Percentiles rank a stretch among this genome's conserved stretches.
These are phyloP conservation scores for Talaromyces trachyspermus DNA, from an alignment of 495 filamentous ascomycete genomes.

Conservation along the genomic window DNA sequence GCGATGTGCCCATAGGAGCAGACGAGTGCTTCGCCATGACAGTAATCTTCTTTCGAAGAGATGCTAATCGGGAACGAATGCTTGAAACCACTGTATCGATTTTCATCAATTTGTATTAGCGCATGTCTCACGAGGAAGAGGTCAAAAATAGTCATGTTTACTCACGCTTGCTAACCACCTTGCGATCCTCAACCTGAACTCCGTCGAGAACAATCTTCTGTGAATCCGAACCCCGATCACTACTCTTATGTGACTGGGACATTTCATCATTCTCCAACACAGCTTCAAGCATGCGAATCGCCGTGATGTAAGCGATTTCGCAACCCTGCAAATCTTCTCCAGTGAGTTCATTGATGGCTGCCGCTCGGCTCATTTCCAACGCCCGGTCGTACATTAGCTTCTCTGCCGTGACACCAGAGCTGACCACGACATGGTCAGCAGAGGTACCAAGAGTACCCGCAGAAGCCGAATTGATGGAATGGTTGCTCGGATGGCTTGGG, in stretches of 20 bases:
- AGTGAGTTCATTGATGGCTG: conserved; percentile 91
- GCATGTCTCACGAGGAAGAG: conserved; percentile 1
- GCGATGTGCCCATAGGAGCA: conserved; percentile 22
- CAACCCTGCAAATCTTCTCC: conserved; percentile 83
- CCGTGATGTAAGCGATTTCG: conserved; percentile 87
- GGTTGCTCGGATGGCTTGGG: conserved; percentile 76
- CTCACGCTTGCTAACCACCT: conserved; percentile 64
- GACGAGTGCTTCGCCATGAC: conserved; percentile 45
- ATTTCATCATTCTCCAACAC: conserved; percentile 81
- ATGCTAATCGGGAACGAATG: conserved; percentile 47
- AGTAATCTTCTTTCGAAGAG: conserved; percentile 51
- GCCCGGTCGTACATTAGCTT: conserved; percentile 98
- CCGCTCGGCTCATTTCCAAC: conserved; percentile 88
- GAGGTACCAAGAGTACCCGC: conserved; percentile 42
- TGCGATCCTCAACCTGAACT: conserved; percentile 65
- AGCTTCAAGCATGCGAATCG: conserved; percentile 88
- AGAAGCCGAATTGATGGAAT: conserved; percentile 44
- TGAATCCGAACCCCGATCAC: conserved; percentile 18
- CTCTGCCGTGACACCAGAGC: conserved; percentile 79
- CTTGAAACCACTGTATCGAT: conserved; percentile 45
- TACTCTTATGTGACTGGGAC: conserved; percentile 23
- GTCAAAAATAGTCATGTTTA: conserved; percentile 9
- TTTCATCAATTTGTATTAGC: conserved; percentile 23
- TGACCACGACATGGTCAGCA: conserved; percentile 58
- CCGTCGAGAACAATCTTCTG: conserved; percentile 46